Evolutionary conservation across 176 grass and related monocot species (phyloP).

Genomic region (Puya raimondii): DNA sequence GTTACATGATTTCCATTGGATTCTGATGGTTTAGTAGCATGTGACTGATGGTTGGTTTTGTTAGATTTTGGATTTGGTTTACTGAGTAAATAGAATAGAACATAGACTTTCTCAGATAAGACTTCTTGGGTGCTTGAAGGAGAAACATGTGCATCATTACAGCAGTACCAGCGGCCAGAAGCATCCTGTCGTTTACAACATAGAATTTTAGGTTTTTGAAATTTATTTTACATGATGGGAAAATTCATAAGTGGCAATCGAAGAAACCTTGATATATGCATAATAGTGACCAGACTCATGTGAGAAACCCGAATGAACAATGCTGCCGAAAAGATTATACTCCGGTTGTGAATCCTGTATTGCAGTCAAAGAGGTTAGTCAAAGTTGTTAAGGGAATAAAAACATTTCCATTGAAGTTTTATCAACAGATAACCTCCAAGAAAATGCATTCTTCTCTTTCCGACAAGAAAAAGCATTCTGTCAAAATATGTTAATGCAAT

Average conservation of each 20-base stretch:
- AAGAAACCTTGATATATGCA: slow-evolving; percentile 91
- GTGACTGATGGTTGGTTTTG: slow-evolving; percentile 53
- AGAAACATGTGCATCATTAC: slow-evolving; percentile 93
- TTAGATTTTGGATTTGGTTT: slow-evolving; percentile 49
- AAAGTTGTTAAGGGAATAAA: slow-evolving; percentile 7
- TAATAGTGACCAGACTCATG: slow-evolving; percentile 95
- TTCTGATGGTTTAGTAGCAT: slow-evolving; percentile 52
- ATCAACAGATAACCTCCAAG: background rate
- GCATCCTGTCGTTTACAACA: slow-evolving; percentile 60
- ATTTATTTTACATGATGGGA: background rate
- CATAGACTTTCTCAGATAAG: slow-evolving; percentile 95
- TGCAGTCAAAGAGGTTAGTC: slow-evolving; percentile 21
- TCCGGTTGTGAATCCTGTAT: slow-evolving; percentile 55
- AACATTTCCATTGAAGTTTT: slow-evolving; percentile 6
- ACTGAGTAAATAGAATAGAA: slow-evolving; percentile 91
- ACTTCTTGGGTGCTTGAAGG: slow-evolving; percentile 76
- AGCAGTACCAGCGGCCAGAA: slow-evolving; percentile 80
- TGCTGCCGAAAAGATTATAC: slow-evolving; percentile 88
- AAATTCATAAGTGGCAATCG: background rate
- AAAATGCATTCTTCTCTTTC: too few relatives aligned
- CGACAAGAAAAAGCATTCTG: too few relatives aligned
- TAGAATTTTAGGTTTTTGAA: slow-evolving; percentile 16
- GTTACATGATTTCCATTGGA: slow-evolving; percentile 43
- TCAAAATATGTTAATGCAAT: too few relatives aligned
- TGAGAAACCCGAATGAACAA: slow-evolving; percentile 85